phyloP scores from a whole-genome alignment of 2,329 filamentous ascomycete species.

The Penicillium sp. region DNA sequence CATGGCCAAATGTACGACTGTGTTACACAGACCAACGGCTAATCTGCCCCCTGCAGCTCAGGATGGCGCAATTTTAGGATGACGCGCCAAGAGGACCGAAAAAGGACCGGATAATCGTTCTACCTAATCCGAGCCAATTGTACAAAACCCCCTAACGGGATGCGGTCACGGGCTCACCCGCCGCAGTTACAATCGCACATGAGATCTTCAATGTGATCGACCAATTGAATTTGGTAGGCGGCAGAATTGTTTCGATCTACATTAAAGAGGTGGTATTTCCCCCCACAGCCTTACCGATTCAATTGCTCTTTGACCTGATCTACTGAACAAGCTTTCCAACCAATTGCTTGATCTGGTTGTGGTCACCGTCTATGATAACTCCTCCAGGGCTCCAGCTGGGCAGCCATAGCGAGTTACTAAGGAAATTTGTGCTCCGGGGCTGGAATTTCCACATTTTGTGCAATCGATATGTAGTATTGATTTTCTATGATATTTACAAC shows the following conservation, averaged over 20 bases:
- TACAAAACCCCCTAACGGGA: too few species aligned
- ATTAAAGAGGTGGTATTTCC: not conserved
- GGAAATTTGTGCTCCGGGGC: not conserved
- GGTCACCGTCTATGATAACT: not conserved
- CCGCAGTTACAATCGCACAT: not conserved
- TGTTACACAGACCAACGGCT: not conserved
- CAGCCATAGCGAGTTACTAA: not conserved
- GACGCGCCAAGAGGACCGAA: not conserved
- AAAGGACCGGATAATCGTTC: not conserved
- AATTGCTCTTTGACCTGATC: not conserved
- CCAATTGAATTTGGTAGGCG: not conserved
- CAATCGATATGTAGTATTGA: too few species aligned
- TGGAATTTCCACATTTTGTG: not conserved
- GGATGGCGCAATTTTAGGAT: not conserved
- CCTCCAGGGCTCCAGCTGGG: not conserved
- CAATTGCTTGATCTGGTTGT: not conserved
- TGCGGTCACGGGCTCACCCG: not conserved
- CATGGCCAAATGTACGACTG: not conserved
- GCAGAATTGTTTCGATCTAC: too few species aligned
- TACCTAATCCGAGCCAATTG: not conserved
- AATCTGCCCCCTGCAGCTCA: not conserved
- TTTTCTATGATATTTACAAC: not conserved
- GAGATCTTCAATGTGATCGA: not conserved
- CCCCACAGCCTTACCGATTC: not conserved
- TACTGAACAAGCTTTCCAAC: not conserved